phyloP scores from a whole-genome alignment of 2,329 filamentous ascomycete genomes.

The Hirsutella thompsonii region DNA sequence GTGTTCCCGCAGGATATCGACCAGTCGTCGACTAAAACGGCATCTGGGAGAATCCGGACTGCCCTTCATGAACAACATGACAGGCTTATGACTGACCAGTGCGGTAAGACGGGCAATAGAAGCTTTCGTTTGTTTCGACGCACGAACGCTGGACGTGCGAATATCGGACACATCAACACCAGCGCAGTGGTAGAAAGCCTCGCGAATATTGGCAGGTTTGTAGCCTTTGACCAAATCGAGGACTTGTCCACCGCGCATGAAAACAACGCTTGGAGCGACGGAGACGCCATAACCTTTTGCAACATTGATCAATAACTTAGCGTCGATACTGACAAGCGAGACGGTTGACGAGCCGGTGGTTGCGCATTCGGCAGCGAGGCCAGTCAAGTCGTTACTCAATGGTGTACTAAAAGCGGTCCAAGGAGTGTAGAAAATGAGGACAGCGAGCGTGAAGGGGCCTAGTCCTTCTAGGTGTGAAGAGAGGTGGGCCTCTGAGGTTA shows the following conservation, averaged over 20 bases:
- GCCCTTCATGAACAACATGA: constrained; percentile 99
- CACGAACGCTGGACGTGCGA: constrained; percentile 20
- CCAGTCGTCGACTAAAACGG: constrained; percentile 84
- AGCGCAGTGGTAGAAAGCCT: constrained; percentile 73
- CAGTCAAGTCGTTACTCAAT: too few relatives aligned
- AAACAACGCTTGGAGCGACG: constrained; percentile 82
- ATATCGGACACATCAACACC: constrained; percentile 26
- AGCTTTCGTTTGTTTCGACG: constrained; percentile 63
- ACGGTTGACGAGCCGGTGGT: too few relatives aligned
- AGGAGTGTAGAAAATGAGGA: too few relatives aligned
- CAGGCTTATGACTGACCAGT: constrained; percentile 85
- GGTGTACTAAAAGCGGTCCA: too few relatives aligned
- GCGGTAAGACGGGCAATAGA: constrained; percentile 68
- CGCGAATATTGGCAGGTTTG: constrained; percentile 73
- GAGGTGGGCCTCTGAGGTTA: too few relatives aligned
- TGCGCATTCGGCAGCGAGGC: too few relatives aligned
- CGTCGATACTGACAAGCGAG: too few relatives aligned
- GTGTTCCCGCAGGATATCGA: constrained; percentile 74
- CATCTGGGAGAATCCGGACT: constrained; percentile 78
- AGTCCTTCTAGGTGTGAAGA: too few relatives aligned
- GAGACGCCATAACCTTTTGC: constrained; percentile 89
- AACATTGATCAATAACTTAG: constrained; percentile 85
- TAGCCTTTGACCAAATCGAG: constrained; percentile 82
- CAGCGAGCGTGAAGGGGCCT: too few relatives aligned
- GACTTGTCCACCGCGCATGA: constrained; percentile 61